A percentile compares a stretch with the other conserved stretches of the same genome.
Evolutionary conservation across 345 rosid genomes (phyloP).

Genomic region (Erucastrum elatum): DNA sequence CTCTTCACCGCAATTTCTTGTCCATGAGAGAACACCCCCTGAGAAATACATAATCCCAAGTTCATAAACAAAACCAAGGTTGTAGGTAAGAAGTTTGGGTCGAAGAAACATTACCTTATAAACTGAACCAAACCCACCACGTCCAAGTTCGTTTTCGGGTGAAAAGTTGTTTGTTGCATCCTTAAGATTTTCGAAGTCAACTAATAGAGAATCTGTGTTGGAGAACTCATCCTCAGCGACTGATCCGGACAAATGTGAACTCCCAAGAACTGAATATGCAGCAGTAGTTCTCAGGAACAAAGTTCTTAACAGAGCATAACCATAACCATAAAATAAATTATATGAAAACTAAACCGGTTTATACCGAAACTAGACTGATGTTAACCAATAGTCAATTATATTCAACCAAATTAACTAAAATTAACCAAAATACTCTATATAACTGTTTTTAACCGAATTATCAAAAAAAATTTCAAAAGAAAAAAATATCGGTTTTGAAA

Average conservation of each 20-base stretch:
- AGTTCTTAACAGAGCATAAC: not conserved
- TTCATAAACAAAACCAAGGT: not conserved
- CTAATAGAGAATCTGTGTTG: conserved; percentile 43
- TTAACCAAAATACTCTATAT: too few species aligned
- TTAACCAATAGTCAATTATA: not conserved
- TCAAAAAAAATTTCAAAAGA: not conserved
- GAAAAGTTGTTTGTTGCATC: conserved; percentile 53
- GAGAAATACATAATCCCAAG: conserved; percentile 11
- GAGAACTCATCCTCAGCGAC: conserved; percentile 28
- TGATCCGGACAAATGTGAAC: conserved; percentile 27
- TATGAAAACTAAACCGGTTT: too few species aligned
- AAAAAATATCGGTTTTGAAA: not conserved
- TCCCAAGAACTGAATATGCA: conserved; percentile 12
- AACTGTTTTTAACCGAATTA: not conserved
- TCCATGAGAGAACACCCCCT: conserved; percentile 47
- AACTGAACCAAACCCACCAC: conserved; percentile 68
- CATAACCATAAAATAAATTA: not conserved
- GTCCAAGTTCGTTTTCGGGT: conserved; percentile 46
- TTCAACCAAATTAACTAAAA: not conserved
- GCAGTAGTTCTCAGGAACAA: not conserved
- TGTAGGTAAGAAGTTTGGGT: not conserved
- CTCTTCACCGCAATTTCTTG: conserved; percentile 56
- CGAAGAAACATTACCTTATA: conserved; percentile 41
- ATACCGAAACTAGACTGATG: not conserved
- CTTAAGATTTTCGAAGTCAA: conserved; percentile 39